These are phyloP conservation scores for Knoxdaviesia capensis DNA, from an alignment of 2,329 filamentous ascomycete species.

Conservation along the genomic window DNA sequence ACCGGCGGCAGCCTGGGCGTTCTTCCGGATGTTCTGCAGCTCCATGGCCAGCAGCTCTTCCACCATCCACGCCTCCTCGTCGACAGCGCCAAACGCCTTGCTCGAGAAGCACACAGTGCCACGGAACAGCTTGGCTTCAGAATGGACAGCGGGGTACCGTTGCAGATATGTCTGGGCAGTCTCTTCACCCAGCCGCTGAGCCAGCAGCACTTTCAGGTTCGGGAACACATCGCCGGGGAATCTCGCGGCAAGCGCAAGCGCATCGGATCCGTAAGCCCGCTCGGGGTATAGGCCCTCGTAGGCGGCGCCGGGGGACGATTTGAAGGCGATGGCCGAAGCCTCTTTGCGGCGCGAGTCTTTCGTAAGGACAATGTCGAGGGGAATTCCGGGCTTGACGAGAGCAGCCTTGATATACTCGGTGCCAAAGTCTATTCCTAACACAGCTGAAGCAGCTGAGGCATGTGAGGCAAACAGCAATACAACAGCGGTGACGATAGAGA, in stretches of 20 bases:
- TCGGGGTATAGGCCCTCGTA: slow-evolving; percentile 61
- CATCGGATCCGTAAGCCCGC: slow-evolving; percentile 79
- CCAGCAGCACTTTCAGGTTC: slow-evolving; percentile 82
- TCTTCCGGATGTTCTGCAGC: slow-evolving; percentile 74
- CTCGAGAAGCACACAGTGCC: slow-evolving; percentile 71
- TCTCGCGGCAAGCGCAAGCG: slow-evolving; percentile 64
- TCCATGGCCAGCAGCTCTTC: slow-evolving; percentile 96
- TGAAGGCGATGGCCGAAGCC: slow-evolving; percentile 77
- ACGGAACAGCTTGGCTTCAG: slow-evolving; percentile 38
- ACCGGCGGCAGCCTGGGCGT: slow-evolving; percentile 68
- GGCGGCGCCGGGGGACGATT: slow-evolving; percentile 50
- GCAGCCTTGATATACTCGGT: slow-evolving; percentile 95
- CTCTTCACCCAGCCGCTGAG: slow-evolving; percentile 40
- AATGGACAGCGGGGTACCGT: slow-evolving; percentile 59
- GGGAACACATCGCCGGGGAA: slow-evolving; percentile 90
- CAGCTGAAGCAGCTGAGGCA: slow-evolving; percentile 42
- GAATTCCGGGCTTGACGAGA: slow-evolving; percentile 88
- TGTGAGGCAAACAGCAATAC: slow-evolving; percentile 22
- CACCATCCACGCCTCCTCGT: slow-evolving; percentile 52
- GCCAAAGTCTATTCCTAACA: slow-evolving; percentile 82
- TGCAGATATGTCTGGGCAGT: slow-evolving; percentile 49
- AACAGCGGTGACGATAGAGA: too few species aligned
- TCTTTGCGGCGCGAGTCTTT: slow-evolving; percentile 98
- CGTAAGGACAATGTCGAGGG: slow-evolving; percentile 90
- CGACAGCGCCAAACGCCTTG: slow-evolving; percentile 32